Evolutionary conservation across 2,329 filamentous ascomycete genomes (phyloP).

Genomic region (Clonostachys rhizophaga): DNA sequence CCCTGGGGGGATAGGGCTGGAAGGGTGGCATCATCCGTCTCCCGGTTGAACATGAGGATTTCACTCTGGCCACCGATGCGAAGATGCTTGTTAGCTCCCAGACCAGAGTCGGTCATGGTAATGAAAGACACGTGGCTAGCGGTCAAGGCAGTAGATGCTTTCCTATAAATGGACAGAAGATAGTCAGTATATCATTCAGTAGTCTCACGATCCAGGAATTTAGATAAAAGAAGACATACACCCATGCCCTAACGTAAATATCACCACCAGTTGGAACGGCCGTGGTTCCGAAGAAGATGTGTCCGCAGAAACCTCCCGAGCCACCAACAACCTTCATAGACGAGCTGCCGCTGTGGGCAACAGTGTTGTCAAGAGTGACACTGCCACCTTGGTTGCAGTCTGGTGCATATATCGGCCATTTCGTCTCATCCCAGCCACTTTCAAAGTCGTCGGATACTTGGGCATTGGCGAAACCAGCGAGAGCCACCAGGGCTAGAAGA

Average conservation of each 20-base stretch:
- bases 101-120: conserved; percentile 56
- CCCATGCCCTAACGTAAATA: conserved; percentile 48
- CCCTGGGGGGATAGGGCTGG: conserved; percentile 56
- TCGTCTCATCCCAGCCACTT: conserved; percentile 48
- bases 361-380: conserved; percentile 50
- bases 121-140: conserved; percentile 58
- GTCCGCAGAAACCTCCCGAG: conserved; percentile 49
- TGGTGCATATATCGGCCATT: conserved; percentile 53
- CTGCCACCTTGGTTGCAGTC: conserved; percentile 57
- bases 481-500: too few relatives aligned
- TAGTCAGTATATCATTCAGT: too few relatives aligned
- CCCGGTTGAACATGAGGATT: conserved; percentile 62
- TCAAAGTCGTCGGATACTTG: conserved; percentile 55
- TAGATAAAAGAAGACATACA: conserved; percentile 33
- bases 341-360: conserved; percentile 50
- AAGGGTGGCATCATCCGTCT: conserved; percentile 57
- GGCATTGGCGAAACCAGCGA: conserved; percentile 26
- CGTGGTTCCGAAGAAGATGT: conserved; percentile 57
- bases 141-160: conserved; percentile 50
- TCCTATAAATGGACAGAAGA: conserved; percentile 28
- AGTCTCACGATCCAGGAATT: too few relatives aligned
- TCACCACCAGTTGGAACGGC: conserved; percentile 49
- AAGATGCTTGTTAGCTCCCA: conserved; percentile 52
- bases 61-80: conserved; percentile 56
- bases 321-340: conserved; percentile 49